A percentile compares a stretch with the other conserved stretches of the same genome.
Evolutionary conservation across 2,329 filamentous ascomycete species (phyloP).

Genomic region (Exophiala calicioides): DNA sequence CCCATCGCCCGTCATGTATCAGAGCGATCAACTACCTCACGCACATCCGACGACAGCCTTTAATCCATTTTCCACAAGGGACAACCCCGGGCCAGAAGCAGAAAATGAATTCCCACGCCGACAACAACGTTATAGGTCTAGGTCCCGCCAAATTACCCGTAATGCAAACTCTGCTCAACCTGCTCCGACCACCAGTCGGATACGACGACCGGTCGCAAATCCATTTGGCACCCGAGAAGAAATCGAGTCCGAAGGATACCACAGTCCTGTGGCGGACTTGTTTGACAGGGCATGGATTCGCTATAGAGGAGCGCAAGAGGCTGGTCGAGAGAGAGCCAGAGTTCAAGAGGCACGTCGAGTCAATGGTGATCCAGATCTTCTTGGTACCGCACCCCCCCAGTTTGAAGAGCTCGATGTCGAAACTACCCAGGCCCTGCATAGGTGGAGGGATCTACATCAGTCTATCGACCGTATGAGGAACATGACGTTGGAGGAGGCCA

Average conservation of each 20-base stretch:
- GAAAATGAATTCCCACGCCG: too few species aligned
- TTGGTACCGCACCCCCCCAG: slow-evolving; percentile 6
- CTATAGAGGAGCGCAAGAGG: slow-evolving; percentile 28
- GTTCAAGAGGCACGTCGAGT: slow-evolving; percentile 1
- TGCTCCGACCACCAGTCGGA: not conserved
- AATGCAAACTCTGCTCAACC: not conserved
- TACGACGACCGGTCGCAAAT: slow-evolving; percentile 14
- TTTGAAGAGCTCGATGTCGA: not conserved
- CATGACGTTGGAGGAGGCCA: not conserved
- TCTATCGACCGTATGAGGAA: not conserved
- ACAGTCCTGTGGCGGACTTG: slow-evolving; percentile 28
- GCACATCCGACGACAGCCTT: not conserved
- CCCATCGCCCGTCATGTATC: too few species aligned
- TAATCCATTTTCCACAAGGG: not conserved
- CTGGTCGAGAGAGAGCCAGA: not conserved
- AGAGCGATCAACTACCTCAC: too few species aligned
- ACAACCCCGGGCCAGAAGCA: not conserved
- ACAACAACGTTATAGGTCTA: too few species aligned
- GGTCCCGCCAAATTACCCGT: too few species aligned
- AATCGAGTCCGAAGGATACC: slow-evolving; percentile 28
- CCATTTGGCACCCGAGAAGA: slow-evolving; percentile 31
- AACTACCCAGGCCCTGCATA: not conserved
- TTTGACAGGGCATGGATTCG: slow-evolving; percentile 28
- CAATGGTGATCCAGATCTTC: not conserved
- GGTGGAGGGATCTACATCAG: not conserved